phyloP scores from a whole-genome alignment of 2,329 filamentous ascomycete genomes.

The Madurella mycetomatis region DNA sequence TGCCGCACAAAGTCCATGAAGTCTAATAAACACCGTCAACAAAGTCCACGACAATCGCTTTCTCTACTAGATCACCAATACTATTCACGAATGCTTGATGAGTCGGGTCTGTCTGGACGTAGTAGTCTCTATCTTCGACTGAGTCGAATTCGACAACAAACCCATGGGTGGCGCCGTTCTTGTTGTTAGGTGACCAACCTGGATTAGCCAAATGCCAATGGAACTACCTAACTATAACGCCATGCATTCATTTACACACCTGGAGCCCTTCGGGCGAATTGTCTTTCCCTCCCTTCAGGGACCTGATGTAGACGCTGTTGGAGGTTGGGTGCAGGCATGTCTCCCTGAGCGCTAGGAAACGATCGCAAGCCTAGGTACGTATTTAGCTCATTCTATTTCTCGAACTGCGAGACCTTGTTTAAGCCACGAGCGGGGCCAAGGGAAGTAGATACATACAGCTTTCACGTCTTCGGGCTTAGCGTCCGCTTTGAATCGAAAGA shows the following conservation, averaged over 20 bases:
- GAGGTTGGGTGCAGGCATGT: slow-evolving; percentile 58
- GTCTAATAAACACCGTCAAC: slow-evolving; percentile 32
- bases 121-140: slow-evolving; percentile 62
- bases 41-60: slow-evolving; percentile 56
- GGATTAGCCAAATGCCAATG: too few species aligned
- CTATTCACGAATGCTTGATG: slow-evolving; percentile 55
- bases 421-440: too few species aligned
- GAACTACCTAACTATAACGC: too few species aligned
- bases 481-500: slow-evolving; percentile 17
- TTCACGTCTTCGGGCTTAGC: slow-evolving; percentile 27
- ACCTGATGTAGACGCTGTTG: slow-evolving; percentile 53
- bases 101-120: slow-evolving; percentile 56
- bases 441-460: slow-evolving; percentile 24
- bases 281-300: slow-evolving; percentile 53
- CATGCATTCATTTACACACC: slow-evolving; percentile 34
- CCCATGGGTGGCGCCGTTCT: slow-evolving; percentile 60
- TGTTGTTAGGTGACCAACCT: slow-evolving; percentile 23
- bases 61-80: slow-evolving; percentile 44
- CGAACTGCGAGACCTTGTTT: too few species aligned
- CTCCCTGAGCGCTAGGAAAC: slow-evolving; percentile 45
- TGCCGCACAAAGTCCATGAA: too few species aligned
- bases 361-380: slow-evolving; percentile 27
- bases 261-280: slow-evolving; percentile 58
- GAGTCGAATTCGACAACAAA: slow-evolving; percentile 63
- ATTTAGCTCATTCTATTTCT: not conserved